Evolutionary conservation across 1,139 yeast genomes (phyloP).

Genomic region (Taphrina populina): DNA sequence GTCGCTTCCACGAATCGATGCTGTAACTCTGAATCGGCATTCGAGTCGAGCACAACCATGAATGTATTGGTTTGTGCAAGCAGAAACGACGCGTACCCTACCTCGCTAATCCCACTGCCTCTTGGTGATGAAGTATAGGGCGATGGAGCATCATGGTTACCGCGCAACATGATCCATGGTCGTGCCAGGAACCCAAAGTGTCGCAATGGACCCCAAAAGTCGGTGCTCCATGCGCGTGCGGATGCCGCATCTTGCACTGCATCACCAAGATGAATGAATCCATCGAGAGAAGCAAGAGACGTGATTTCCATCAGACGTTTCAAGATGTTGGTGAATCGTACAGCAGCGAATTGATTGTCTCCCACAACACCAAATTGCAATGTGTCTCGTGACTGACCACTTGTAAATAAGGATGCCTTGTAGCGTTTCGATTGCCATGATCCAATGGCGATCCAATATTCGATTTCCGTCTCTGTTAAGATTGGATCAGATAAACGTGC

Average conservation of each 20-base stretch:
- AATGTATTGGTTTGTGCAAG: background rate
- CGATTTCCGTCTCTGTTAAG: background rate
- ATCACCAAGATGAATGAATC: slow-evolving; percentile 24
- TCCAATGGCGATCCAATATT: slow-evolving; percentile 10
- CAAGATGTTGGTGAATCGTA: slow-evolving; percentile 5
- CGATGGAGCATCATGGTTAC: slow-evolving; percentile 30
- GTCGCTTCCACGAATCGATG: slow-evolving; percentile 4
- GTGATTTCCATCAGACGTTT: background rate
- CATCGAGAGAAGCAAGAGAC: background rate
- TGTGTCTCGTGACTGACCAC: background rate
- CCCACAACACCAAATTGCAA: slow-evolving; percentile 25
- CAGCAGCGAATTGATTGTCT: slow-evolving; percentile 32
- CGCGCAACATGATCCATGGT: slow-evolving; percentile 32
- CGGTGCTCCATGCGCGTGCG: slow-evolving; percentile 30
- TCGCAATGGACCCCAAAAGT: slow-evolving; percentile 19
- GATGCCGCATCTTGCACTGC: slow-evolving; percentile 30
- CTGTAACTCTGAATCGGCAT: slow-evolving; percentile 6
- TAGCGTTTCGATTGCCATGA: slow-evolving; percentile 8
- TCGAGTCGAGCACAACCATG: slow-evolving; percentile 20
- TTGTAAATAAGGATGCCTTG: background rate
- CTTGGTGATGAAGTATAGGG: slow-evolving; percentile 2
- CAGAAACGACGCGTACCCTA: slow-evolving; percentile 10
- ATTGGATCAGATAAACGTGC: slow-evolving; percentile 6
- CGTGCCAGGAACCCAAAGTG: background rate
- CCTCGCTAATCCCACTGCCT: background rate